These are phyloP conservation scores for Backusella sp. DNA, from an alignment of 192 early-diverging fungal species.

Conservation along the genomic window DNA sequence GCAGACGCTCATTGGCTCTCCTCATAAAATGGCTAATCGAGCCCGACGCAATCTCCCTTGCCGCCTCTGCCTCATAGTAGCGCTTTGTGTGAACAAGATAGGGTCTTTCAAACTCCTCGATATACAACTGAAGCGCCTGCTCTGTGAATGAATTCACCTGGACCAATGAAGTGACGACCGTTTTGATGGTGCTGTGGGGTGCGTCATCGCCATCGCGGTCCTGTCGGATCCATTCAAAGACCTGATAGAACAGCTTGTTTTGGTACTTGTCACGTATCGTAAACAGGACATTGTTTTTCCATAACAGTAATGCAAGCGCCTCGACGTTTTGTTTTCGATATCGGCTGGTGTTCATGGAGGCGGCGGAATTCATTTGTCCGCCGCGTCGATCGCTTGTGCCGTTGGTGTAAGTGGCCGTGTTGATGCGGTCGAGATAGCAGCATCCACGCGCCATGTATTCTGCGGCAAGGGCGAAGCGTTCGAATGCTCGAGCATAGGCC, in stretches of 20 bases:
- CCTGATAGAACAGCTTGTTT: constrained; percentile 66
- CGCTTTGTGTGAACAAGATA: constrained; percentile 62
- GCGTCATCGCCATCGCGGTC: constrained; percentile 69
- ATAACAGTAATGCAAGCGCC: constrained; percentile 67
- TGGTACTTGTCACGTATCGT: constrained; percentile 54
- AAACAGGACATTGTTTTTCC: constrained; percentile 67
- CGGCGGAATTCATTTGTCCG: constrained; percentile 37
- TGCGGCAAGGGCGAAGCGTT: constrained; percentile 61
- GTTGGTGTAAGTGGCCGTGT: constrained; percentile 35
- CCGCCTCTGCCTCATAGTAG: constrained; percentile 74
- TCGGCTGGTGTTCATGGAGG: constrained; percentile 32
- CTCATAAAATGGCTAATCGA: constrained; percentile 73
- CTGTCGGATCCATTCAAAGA: constrained; percentile 64
- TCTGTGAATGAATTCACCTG: constrained; percentile 61
- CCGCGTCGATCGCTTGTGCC: background rate
- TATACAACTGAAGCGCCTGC: constrained; percentile 68
- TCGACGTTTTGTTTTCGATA: constrained; percentile 65
- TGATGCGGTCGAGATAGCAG: constrained; percentile 69
- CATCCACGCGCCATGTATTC: constrained; percentile 59
- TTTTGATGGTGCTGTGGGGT: constrained; percentile 49
- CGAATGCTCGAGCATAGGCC: constrained; percentile 67
- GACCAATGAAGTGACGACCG: constrained; percentile 60
- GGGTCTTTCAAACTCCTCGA: constrained; percentile 75
- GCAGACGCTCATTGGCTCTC: constrained; percentile 53
- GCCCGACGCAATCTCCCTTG: constrained; percentile 47